A percentile compares a stretch with the other conserved stretches of the same genome.
Conservation (phyloP, 192 early-diverging fungal species). For the Backusella circina region DNA sequence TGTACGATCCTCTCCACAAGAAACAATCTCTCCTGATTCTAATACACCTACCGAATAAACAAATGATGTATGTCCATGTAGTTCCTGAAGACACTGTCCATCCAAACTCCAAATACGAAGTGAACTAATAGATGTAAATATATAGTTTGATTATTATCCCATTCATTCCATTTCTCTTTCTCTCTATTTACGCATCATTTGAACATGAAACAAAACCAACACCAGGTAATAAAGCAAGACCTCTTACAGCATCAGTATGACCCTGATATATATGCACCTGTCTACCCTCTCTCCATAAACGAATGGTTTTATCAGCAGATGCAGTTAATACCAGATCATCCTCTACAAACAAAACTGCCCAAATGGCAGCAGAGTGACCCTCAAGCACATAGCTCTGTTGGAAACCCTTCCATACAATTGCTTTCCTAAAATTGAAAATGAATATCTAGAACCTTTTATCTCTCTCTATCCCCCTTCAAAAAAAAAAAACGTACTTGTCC, state of each 20-base stretch:
- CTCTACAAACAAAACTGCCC: slow-evolving; percentile 80
- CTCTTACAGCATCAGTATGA: slow-evolving; percentile 91
- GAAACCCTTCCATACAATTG: slow-evolving; percentile 86
- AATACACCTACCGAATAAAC: slow-evolving; percentile 79
- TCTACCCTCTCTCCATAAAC: slow-evolving; percentile 75
- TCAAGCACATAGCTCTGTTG: slow-evolving; percentile 61
- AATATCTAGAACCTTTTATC: too few species aligned
- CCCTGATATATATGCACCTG: slow-evolving; percentile 63
- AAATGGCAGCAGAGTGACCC: slow-evolving; percentile 85
- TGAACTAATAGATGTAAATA: slow-evolving; percentile 47
- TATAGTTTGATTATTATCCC: neutral
- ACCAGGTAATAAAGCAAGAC: slow-evolving; percentile 57
- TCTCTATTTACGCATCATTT: slow-evolving; percentile 79
- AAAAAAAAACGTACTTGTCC: too few species aligned
- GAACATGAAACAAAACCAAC: slow-evolving; percentile 80
- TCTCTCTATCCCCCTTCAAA: too few species aligned
- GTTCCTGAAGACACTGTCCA: slow-evolving; percentile 68
- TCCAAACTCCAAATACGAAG: slow-evolving; percentile 77
- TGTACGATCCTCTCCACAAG: slow-evolving; percentile 92
- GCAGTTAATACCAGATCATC: slow-evolving; percentile 76
- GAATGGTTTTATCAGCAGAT: slow-evolving; percentile 94
- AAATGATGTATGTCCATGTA: slow-evolving; percentile 89
- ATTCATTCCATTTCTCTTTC: neutral
- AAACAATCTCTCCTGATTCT: slow-evolving; percentile 76
- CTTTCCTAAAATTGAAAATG: slow-evolving; percentile 53